Evolutionary conservation across 31 red algal genomes (phyloP).

Genomic region (Porphyra umbilicalis): DNA sequence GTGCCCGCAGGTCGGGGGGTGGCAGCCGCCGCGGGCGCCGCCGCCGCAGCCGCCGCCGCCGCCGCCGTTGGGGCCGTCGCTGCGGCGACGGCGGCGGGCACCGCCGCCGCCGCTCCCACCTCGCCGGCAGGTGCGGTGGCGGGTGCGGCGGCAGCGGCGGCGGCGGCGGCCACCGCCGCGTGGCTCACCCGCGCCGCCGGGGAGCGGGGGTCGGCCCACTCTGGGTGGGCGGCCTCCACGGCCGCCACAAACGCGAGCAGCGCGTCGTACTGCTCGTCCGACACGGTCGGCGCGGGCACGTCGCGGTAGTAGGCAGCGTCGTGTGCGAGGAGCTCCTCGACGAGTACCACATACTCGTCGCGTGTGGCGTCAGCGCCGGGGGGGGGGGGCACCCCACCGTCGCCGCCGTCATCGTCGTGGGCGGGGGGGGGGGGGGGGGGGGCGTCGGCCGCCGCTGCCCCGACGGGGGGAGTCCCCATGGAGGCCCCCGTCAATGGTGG

Average conservation of each 20-base stretch:
- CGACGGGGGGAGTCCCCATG: not conserved
- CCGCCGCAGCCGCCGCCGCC: not conserved
- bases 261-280: slow-evolving; percentile 73
- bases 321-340: slow-evolving; percentile 41
- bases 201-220: slow-evolving; percentile 39
- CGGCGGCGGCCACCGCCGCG: slow-evolving; percentile 11
- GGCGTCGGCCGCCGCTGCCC: not conserved
- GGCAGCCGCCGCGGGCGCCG: not conserved
- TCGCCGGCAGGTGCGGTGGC: not conserved
- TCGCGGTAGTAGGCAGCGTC: slow-evolving; percentile 61
- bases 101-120: slow-evolving; percentile 18
- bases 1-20: slow-evolving; percentile 1
- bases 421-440: too few species aligned
- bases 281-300: slow-evolving; percentile 47
- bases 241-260: slow-evolving; percentile 47
- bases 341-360: slow-evolving; percentile 31
- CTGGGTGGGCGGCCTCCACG: slow-evolving; percentile 43
- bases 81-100: not conserved
- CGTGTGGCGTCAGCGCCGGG: not conserved
- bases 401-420: slow-evolving; percentile 3
- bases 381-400: not conserved
- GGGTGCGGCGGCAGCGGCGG: not conserved
- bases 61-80: not conserved
- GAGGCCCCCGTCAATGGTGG: not conserved
- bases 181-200: slow-evolving; percentile 55